Percentiles rank a stretch among this genome's conserved stretches.
These are phyloP conservation scores for Verticillium zaregamsianum DNA, from an alignment of 2,329 filamentous ascomycete species.

Conservation along the genomic window DNA sequence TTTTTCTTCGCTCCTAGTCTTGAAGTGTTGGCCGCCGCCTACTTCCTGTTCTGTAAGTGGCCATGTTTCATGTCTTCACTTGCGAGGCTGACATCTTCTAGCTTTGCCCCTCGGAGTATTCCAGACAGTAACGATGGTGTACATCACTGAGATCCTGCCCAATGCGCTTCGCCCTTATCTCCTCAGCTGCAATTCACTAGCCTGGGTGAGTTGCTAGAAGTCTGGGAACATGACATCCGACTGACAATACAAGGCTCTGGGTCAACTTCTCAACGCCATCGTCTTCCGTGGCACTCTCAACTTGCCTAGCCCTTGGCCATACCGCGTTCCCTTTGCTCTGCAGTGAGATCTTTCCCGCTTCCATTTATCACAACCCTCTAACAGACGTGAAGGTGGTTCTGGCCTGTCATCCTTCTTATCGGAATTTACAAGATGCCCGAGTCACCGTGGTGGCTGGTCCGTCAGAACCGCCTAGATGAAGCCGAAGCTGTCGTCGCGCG, in stretches of 20 bases:
- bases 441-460: conserved; percentile 33
- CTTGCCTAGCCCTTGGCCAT: conserved; percentile 17
- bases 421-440: conserved; percentile 29
- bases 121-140: conserved; percentile 11
- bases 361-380: too few species aligned
- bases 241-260: conserved; percentile 3
- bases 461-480: conserved; percentile 21
- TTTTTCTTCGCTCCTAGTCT: conserved; percentile 4
- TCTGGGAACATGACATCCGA: too few species aligned
- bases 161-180: conserved; percentile 11
- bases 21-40: neutral
- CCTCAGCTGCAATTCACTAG: conserved; percentile 7
- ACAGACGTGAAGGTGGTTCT: conserved; percentile 22
- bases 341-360: conserved; percentile 13
- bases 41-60: neutral
- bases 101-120: conserved; percentile 6
- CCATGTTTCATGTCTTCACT: too few species aligned
- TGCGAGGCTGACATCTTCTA: neutral
- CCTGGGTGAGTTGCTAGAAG: neutral
- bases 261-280: conserved; percentile 6
- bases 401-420: conserved; percentile 27
- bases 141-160: conserved; percentile 10
- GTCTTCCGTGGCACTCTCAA: conserved; percentile 7
- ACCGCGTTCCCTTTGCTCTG: conserved; percentile 31
- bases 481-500: conserved; percentile 16